These are phyloP conservation scores for Ogataea nonfermentans DNA, from an alignment of 805 yeast genomes.

Conservation along the genomic window DNA sequence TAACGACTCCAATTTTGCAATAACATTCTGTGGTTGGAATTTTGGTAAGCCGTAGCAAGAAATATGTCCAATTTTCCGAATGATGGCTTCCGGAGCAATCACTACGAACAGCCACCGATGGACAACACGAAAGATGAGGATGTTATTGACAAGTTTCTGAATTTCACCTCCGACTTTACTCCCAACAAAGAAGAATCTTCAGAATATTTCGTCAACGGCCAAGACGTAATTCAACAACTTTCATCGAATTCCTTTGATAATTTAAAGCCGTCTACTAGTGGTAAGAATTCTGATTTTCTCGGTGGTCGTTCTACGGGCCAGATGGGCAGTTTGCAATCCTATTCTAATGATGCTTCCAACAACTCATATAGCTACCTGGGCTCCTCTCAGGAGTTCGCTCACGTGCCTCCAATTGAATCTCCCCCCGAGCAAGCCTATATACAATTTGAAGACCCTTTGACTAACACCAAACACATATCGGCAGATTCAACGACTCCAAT, in stretches of 20 bases:
- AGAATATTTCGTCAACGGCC: not conserved
- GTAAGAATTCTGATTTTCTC: not conserved
- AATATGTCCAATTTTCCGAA: not conserved
- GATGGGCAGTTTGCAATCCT: not conserved
- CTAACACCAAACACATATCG: not conserved
- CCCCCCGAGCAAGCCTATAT: constrained; percentile 6
- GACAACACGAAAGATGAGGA: constrained; percentile 5
- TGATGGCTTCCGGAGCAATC: constrained; percentile 1
- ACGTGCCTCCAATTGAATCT: constrained; percentile 1
- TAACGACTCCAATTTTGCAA: too few relatives aligned
- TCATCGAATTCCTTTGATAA: not conserved
- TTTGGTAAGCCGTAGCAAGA: not conserved
- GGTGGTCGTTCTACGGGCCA: not conserved
- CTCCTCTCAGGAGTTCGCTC: not conserved
- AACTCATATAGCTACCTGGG: constrained; percentile 1
- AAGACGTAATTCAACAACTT: not conserved
- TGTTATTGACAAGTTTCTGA: constrained; percentile 10
- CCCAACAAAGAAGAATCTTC: constrained; percentile 1
- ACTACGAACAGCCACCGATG: not conserved
- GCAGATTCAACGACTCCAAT: constrained; percentile 3
- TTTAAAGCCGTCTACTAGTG: not conserved
- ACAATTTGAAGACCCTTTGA: constrained; percentile 1
- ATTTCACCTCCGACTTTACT: constrained; percentile 3
- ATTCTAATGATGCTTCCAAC: not conserved
- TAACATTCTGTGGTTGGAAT: too few relatives aligned